Evolutionary conservation across 2,329 filamentous ascomycete genomes (phyloP).

Genomic region (Alternaria angustiovoidea): DNA sequence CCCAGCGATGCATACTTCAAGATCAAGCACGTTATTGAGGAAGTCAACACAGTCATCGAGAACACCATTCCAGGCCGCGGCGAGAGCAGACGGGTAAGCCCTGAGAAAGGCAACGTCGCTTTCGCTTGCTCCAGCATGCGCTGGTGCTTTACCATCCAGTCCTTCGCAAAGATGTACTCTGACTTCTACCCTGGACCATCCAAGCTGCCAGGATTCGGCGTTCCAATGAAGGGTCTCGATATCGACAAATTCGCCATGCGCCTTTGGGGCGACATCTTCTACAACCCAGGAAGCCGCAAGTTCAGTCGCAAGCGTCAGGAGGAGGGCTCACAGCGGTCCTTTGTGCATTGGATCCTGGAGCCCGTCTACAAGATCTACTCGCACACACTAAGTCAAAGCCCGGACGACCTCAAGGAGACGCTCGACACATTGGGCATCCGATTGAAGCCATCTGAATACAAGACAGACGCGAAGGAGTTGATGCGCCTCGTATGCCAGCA

Average conservation of each 20-base stretch:
- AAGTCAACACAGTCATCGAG: constrained; percentile 96
- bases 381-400: constrained; percentile 90
- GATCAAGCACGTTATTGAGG: constrained; percentile 96
- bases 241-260: constrained; percentile 81
- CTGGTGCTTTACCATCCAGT: constrained; percentile 95
- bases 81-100: constrained; percentile 81
- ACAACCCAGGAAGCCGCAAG: constrained; percentile 86
- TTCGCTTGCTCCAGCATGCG: constrained; percentile 93
- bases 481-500: constrained; percentile 90
- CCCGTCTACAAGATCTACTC: constrained; percentile 98
- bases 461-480: constrained; percentile 85
- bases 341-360: constrained; percentile 93
- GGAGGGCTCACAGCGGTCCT: constrained; percentile 80
- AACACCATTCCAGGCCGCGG: constrained; percentile 83
- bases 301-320: constrained; percentile 90
- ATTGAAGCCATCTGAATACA: constrained; percentile 92
- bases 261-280: constrained; percentile 97
- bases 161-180: constrained; percentile 96
- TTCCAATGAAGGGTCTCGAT: constrained; percentile 64
- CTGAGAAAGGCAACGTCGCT: constrained; percentile 97
- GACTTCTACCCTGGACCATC: constrained; percentile 76
- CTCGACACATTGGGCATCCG: constrained; percentile 80
- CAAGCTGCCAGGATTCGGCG: constrained; percentile 44
- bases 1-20: constrained; percentile 98
- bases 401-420: constrained; percentile 81